These are phyloP conservation scores for Rhizopus delemar DNA, from an alignment of 371 early-diverging fungal species.

Conservation along the genomic window DNA sequence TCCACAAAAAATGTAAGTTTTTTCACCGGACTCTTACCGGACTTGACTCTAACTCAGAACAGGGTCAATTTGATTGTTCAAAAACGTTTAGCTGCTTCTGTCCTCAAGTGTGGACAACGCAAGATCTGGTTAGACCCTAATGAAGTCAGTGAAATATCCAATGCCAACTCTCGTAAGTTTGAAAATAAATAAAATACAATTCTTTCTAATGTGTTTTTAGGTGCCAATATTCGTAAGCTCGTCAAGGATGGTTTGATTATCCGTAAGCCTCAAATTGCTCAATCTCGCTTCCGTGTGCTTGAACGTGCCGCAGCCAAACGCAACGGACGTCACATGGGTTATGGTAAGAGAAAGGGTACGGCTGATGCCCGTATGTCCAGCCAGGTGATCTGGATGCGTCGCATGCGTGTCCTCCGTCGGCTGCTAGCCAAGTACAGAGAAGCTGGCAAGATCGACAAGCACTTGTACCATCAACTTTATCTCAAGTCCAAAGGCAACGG, in stretches of 20 bases:
- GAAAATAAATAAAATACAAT: background rate
- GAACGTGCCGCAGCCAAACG: slow-evolving; percentile 94
- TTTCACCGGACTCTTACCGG: background rate
- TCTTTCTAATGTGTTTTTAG: background rate
- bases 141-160: slow-evolving; percentile 93
- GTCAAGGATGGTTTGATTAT: slow-evolving; percentile 92
- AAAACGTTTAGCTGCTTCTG: slow-evolving; percentile 97
- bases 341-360: slow-evolving; percentile 99
- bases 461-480: slow-evolving; percentile 97
- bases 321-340: slow-evolving; percentile 98
- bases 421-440: slow-evolving; percentile 98
- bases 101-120: slow-evolving; percentile 98
- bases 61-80: slow-evolving; percentile 86
- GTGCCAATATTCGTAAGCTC: slow-evolving; percentile 12
- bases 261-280: slow-evolving; percentile 92
- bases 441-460: slow-evolving; percentile 97
- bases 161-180: slow-evolving; percentile 95
- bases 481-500: slow-evolving; percentile 99
- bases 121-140: slow-evolving; percentile 99
- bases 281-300: slow-evolving; percentile 97
- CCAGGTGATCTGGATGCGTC: slow-evolving; percentile 98
- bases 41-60: background rate
- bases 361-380: slow-evolving; percentile 99
- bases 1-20: background rate
- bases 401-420: slow-evolving; percentile 98